Evolutionary conservation across 2,329 filamentous ascomycete genomes (phyloP).

Genomic region (Blastomyces gilchristii): DNA sequence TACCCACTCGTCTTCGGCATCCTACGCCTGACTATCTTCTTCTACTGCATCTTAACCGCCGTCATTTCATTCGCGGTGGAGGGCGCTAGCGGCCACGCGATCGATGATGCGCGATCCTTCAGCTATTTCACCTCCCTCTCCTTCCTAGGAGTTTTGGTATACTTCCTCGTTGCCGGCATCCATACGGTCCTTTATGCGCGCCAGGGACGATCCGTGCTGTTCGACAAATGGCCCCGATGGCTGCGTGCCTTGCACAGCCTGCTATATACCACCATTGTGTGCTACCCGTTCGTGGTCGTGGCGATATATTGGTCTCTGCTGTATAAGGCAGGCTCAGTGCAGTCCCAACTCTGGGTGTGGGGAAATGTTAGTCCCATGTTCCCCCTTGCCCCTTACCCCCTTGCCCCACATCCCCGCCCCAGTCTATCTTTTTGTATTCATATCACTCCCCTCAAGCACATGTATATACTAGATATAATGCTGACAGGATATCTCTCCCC

Average conservation of each 20-base stretch:
- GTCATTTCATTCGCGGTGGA: constrained; percentile 60
- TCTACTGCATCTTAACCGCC: constrained; percentile 61
- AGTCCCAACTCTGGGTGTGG: constrained; percentile 49
- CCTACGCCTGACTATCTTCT: constrained; percentile 30
- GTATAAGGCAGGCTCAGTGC: constrained; percentile 40
- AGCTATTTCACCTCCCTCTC: constrained; percentile 75
- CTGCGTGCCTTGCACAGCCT: constrained; percentile 57
- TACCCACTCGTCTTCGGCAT: constrained; percentile 45
- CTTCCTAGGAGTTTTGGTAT: constrained; percentile 75
- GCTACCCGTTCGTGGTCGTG: constrained; percentile 59
- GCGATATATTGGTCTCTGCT: constrained; percentile 60
- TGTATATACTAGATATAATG: background rate
- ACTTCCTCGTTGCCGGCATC: constrained; percentile 55
- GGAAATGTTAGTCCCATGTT: constrained; percentile 28
- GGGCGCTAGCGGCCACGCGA: constrained; percentile 44
- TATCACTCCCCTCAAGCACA: background rate
- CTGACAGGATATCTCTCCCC: background rate
- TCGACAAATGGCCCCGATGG: constrained; percentile 49
- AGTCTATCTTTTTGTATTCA: constrained; percentile 6
- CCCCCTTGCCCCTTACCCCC: background rate
- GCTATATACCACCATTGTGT: constrained; percentile 53
- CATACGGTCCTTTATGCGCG: constrained; percentile 61
- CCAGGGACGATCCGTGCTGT: constrained; percentile 43
- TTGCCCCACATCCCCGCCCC: background rate
- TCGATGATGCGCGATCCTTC: constrained; percentile 48